Base-by-base conservation (phyloP, 2,329 filamentous ascomycete genomes). In the Teratosphaeria zuluensis region DNA sequence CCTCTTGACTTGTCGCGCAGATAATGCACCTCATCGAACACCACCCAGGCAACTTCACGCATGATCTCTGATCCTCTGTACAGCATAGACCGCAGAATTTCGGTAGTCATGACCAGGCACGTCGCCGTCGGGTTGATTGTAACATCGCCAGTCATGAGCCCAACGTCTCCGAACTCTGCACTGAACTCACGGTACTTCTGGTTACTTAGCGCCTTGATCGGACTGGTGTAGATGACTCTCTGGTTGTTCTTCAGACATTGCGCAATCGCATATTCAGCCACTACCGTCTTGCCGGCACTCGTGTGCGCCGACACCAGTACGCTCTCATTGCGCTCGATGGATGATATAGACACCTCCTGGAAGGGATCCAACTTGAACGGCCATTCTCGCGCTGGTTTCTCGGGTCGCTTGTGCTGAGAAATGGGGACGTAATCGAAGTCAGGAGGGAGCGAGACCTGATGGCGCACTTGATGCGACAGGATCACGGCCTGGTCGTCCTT, bases 1-100 rank as follows among this genome's bases (percentile, higher is more conserved):
- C 94, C 94, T 75, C 94, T 84, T 75, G 74, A 80, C 75, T 95
- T 95, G 75, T 99, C 94, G 69, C 94, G 86, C 85, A 99, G 87
- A 76, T 99, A 99, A 75, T 99, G 94, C 62, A 99, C 95, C 75
- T 99, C 94, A 75, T 99, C 94, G 68, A 99, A 99, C 1, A 99
- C 80, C 1, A 99, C 95, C 94, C 94, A 99, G 14, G 89, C 92
- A 1, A 99, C 95, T 77, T 99, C 94, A 65, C 94, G 90, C 92
- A 99, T 99, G 64, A 99, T 97, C 77, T 99, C 94, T 0, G 94
- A 97, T 61, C 94, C 94, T 66, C 94, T 84, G 75, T 99, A 99
- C 76, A 99, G 74, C 94, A 99, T 99, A 19, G 92, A 97, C 54
- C 94, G 88, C 71, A 99, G 76, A 90, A 99, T 99, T 78, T 99